A percentile compares a stretch with the other conserved stretches of the same genome.
These are phyloP conservation scores for Xylaria acuta DNA, from an alignment of 495 filamentous ascomycete species.

Conservation along the genomic window DNA sequence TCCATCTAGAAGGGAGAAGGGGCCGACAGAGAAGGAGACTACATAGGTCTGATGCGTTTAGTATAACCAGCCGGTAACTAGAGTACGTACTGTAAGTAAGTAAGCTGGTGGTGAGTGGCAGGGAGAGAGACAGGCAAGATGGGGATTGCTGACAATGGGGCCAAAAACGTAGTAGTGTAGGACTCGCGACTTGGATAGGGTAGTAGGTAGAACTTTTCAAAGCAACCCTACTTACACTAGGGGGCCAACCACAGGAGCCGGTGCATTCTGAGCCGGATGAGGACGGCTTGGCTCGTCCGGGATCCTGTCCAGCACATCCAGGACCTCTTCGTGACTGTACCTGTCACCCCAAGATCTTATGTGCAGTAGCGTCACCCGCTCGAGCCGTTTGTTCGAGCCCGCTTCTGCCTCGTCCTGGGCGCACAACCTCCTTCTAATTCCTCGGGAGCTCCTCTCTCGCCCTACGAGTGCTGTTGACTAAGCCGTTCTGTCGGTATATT, in stretches of 20 bases:
- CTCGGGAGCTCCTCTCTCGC: conserved; percentile 14
- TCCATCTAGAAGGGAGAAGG: neutral
- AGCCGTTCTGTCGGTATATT: conserved; percentile 17
- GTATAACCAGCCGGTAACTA: no score
- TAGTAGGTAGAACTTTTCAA: conserved; percentile 1
- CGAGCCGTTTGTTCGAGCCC: conserved; percentile 19
- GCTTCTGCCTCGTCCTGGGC: conserved; percentile 5
- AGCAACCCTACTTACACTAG: neutral
- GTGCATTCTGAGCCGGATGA: neutral
- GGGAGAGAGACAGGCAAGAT: conserved; percentile 10
- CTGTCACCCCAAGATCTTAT: conserved; percentile 24
- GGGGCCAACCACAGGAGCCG: neutral
- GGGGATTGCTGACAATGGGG: conserved; percentile 12
- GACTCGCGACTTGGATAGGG: neutral
- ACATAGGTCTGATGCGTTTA: neutral
- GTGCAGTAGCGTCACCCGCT: conserved; percentile 22
- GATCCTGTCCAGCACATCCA: no score
- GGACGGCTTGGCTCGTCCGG: neutral
- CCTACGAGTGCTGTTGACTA: conserved; percentile 16
- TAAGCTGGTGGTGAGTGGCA: neutral
- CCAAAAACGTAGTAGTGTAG: conserved; percentile 17
- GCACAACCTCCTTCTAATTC: conserved; percentile 15
- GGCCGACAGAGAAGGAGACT: neutral
- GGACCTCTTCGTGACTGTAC: neutral
- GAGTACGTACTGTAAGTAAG: no score